Percentiles rank a stretch among this genome's conserved stretches.
Conservation (phyloP, 169 alveolate genomes). For the Plasmodium sp. region DNA sequence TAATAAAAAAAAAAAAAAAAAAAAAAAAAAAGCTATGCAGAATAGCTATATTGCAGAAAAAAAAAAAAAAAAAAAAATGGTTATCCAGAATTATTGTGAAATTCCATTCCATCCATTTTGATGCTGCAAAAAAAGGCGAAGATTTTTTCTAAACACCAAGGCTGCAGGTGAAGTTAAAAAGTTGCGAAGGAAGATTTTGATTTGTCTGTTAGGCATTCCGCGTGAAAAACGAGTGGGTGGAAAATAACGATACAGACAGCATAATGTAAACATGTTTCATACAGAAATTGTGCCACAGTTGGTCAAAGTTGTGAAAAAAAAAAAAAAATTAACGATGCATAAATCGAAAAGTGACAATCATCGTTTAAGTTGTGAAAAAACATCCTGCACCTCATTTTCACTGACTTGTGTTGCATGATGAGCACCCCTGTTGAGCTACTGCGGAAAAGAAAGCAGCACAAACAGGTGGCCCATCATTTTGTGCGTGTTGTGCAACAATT, state of each 20-base stretch:
- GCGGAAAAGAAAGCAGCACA: not conserved
- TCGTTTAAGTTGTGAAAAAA: not conserved
- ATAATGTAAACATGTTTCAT: not conserved
- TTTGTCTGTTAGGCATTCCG: not conserved
- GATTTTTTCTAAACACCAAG: slow-evolving; percentile 48
- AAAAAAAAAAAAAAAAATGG: not conserved
- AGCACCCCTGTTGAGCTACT: not conserved
- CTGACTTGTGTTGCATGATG: not conserved
- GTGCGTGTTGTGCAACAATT: slow-evolving; percentile 18
- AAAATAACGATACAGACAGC: too few species aligned
- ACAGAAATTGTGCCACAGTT: not conserved
- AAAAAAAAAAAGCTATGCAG: not conserved
- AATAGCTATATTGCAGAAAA: not conserved
- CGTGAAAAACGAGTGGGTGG: not conserved
- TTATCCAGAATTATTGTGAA: slow-evolving; percentile 15
- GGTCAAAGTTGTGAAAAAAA: not conserved
- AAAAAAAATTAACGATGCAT: slow-evolving; percentile 1
- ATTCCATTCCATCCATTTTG: slow-evolving; percentile 5
- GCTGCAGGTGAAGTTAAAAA: not conserved
- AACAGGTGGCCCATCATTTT: not conserved
- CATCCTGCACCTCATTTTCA: not conserved
- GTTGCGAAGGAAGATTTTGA: not conserved
- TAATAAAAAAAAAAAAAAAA: not conserved
- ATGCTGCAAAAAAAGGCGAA: not conserved
- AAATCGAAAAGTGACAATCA: not conserved